Base-by-base conservation (phyloP, 2,329 filamentous ascomycete genomes). In the Phaeosphaeriaceae sp. region DNA sequence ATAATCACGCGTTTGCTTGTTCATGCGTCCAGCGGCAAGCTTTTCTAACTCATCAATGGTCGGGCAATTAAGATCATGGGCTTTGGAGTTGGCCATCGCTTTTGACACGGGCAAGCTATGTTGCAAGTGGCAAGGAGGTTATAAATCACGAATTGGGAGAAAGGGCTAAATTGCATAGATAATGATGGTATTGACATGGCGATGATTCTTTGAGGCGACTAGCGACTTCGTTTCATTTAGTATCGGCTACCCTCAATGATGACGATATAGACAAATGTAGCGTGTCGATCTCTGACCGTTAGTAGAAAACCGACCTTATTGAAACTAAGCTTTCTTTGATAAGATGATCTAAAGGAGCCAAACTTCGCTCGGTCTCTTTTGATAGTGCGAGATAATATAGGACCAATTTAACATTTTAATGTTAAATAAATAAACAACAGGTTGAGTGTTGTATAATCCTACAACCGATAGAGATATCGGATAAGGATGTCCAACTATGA, bases 1-100 rank as follows among this genome's bases (percentile, higher is more conserved):
- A 37, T 65, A 66, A 40, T 67, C 62, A 42, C 62, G 62, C 9
- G 62, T 65, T 32, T 66, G 64, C 44, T 67, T 68, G 55, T 65
- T 61, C 65, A 68, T 68, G 42, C 61, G 61, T 33, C 68, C 53
- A 1, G 56, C 56, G 4, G 66, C 64, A 4, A 63, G 56, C 16
- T 54, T 53, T 37, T 66, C 58, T 13, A 68, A 52, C 17, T 68
- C 66, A 8, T 43, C 39, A 18, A 68, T 68, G 3, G 58, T 68
- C 1, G 68, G 53, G 44, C 66, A 68, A 13, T 68, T 59, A 45
- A 67, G 54, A 15, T 68, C 60, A 20, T 49, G 56, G 2, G 47
- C 46, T 26, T 55, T 58, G 34, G 54, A 50, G 33, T 50, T 46
- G 13, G 61, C 17, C 61, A 64, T 64, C 5, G 6, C 15, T 23